Percentiles rank a stretch among this genome's conserved stretches.
Evolutionary conservation across 805 yeast species (phyloP).

Genomic region (Candida dendrica): DNA sequence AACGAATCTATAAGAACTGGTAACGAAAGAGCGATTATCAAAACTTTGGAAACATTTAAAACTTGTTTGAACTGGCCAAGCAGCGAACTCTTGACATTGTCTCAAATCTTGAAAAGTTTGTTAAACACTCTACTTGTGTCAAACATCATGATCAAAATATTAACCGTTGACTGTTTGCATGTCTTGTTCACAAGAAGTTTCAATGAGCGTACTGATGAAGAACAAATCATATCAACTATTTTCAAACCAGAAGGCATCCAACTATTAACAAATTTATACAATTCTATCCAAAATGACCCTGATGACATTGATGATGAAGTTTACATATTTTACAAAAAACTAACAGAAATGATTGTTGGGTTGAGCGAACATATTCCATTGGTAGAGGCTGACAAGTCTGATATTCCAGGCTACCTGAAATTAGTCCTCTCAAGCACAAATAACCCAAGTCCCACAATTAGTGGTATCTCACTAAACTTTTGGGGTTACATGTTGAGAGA

Average conservation of each 20-base stretch:
- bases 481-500: constrained; percentile 89
- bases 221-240: constrained; percentile 69
- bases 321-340: constrained; percentile 78
- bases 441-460: constrained; percentile 81
- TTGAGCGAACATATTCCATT: constrained; percentile 70
- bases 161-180: constrained; percentile 88
- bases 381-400: constrained; percentile 40
- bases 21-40: constrained; percentile 45
- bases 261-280: constrained; percentile 59
- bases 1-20: constrained; percentile 35
- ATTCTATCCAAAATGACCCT: constrained; percentile 43
- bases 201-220: constrained; percentile 58
- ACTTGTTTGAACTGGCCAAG: constrained; percentile 89
- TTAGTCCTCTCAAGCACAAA: constrained; percentile 74
- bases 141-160: constrained; percentile 63
- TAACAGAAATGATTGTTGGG: constrained; percentile 89
- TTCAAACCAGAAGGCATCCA: constrained; percentile 69
- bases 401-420: constrained; percentile 59
- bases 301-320: constrained; percentile 72
- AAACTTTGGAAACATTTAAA: constrained; percentile 74
- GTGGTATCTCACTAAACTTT: constrained; percentile 85
- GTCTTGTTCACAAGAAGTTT: constrained; percentile 78
- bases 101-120: constrained; percentile 59
- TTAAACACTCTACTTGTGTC: constrained; percentile 50
- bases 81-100: constrained; percentile 62